Evolutionary conservation across 2,329 filamentous ascomycete species (phyloP).

Genomic region (Fonsecaea multimorphosa): DNA sequence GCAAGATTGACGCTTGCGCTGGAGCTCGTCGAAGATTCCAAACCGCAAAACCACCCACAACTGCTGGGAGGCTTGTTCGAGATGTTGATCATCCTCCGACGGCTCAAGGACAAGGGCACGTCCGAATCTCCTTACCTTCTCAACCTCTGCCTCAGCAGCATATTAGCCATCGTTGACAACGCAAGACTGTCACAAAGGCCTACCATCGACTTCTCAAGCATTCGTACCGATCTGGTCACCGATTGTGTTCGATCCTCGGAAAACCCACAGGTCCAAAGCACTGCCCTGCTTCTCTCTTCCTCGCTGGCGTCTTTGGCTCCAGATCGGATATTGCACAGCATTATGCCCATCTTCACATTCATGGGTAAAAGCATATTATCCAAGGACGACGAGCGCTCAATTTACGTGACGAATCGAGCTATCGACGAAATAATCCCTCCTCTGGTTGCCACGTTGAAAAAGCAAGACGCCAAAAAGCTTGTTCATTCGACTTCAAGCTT

Average conservation of each 20-base stretch:
- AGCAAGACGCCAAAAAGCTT: slow-evolving; percentile 69
- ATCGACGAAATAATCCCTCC: slow-evolving; percentile 94
- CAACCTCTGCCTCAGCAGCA: slow-evolving; percentile 78
- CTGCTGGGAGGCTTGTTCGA: slow-evolving; percentile 81
- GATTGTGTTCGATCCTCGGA: slow-evolving; percentile 91
- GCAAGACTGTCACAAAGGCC: slow-evolving; percentile 63
- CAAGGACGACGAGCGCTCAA: slow-evolving; percentile 95
- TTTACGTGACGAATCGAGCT: slow-evolving; percentile 91
- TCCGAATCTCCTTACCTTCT: slow-evolving; percentile 92
- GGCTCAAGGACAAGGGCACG: slow-evolving; percentile 78
- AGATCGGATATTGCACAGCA: slow-evolving; percentile 89
- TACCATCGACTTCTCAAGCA: slow-evolving; percentile 75
- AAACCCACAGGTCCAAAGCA: slow-evolving; percentile 92
- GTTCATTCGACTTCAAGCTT: slow-evolving; percentile 85
- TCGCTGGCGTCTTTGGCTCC: slow-evolving; percentile 85
- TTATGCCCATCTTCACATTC: slow-evolving; percentile 99
- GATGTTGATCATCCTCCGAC: slow-evolving; percentile 83
- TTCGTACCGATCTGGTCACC: slow-evolving; percentile 88
- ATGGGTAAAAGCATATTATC: slow-evolving; percentile 91
- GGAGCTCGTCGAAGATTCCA: slow-evolving; percentile 83
- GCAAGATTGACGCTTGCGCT: slow-evolving; percentile 72
- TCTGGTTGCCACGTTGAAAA: slow-evolving; percentile 79
- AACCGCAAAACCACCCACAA: slow-evolving; percentile 73
- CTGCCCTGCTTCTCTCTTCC: slow-evolving; percentile 84
- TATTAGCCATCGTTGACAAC: slow-evolving; percentile 82